phyloP scores from a whole-genome alignment of 1,284 basidiomycete species.

The Schizophyllum amplum region DNA sequence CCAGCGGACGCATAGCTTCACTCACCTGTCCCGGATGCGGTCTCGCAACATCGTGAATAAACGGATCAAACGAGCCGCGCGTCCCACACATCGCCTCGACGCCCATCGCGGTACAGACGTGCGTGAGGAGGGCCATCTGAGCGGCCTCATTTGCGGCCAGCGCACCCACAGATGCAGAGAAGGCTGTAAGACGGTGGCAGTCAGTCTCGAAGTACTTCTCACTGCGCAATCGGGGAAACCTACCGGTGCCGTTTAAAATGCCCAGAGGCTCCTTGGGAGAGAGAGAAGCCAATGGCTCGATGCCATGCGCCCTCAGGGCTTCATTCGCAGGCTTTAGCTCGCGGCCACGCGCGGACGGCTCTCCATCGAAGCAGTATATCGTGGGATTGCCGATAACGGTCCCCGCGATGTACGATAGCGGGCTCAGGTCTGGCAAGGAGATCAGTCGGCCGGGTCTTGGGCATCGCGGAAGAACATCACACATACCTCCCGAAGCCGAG shows the following conservation, averaged over 20 bases:
- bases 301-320: conserved; percentile 58
- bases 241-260: conserved; percentile 68
- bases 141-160: conserved; percentile 67
- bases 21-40: conserved; percentile 81
- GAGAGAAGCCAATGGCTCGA: conserved; percentile 56
- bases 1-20: conserved; percentile 1
- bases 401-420: conserved; percentile 82
- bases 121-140: conserved; percentile 62
- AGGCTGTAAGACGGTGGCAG: conserved; percentile 63
- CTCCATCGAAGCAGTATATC: conserved; percentile 66
- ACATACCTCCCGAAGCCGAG: conserved; percentile 70
- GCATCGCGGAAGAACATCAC: background rate
- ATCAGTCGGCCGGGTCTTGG: conserved; percentile 11
- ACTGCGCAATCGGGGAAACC: conserved; percentile 47
- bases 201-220: conserved; percentile 77
- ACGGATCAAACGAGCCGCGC: conserved; percentile 68
- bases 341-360: conserved; percentile 40
- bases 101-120: conserved; percentile 79
- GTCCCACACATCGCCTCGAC: conserved; percentile 74
- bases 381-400: conserved; percentile 72
- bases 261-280: conserved; percentile 80
- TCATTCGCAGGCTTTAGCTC: conserved; percentile 53
- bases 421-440: conserved; percentile 50
- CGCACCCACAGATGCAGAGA: conserved; percentile 58
- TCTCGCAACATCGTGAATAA: conserved; percentile 71